These are phyloP conservation scores for Raffaelea albimanens DNA, from an alignment of 2,329 filamentous ascomycete species.

Conservation along the genomic window DNA sequence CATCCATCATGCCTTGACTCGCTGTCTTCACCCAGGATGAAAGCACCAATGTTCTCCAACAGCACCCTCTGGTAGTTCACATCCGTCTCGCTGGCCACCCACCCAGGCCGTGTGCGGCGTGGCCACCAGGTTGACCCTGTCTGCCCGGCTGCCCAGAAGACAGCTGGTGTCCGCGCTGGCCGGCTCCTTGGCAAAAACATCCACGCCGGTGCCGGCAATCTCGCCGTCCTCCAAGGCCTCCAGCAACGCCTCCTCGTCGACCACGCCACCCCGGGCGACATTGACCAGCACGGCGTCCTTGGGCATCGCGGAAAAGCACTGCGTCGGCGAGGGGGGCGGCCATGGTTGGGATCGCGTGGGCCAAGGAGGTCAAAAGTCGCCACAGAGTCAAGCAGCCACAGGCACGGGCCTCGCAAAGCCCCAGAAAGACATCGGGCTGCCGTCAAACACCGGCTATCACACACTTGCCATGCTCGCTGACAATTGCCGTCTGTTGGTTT, in stretches of 20 bases:
- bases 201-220: constrained; percentile 22
- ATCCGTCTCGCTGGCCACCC: constrained; percentile 10
- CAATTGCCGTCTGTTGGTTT: no score
- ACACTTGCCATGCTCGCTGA: no score
- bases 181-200: constrained; percentile 25
- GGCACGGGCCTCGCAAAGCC: no score
- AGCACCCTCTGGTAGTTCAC: constrained; percentile 8
- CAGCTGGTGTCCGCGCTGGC: constrained; percentile 12
- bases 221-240: constrained; percentile 19
- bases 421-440: no score
- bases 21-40: constrained; percentile 3
- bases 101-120: constrained; percentile 14
- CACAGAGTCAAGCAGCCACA: no score
- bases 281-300: constrained; percentile 21
- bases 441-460: no score
- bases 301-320: constrained; percentile 10
- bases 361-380: no score
- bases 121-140: constrained; percentile 10
- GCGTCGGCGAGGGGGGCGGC: no score
- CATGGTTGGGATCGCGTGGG: no score
- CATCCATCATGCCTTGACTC: constrained; percentile 3
- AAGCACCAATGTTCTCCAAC: constrained; percentile 10
- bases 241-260: constrained; percentile 25
- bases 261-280: constrained; percentile 22
- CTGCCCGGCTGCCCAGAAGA: constrained; percentile 5